A percentile compares a stretch with the other conserved stretches of the same genome.
phyloP scores from a whole-genome alignment of 805 yeast genomes.

The Pichia scutulata region DNA sequence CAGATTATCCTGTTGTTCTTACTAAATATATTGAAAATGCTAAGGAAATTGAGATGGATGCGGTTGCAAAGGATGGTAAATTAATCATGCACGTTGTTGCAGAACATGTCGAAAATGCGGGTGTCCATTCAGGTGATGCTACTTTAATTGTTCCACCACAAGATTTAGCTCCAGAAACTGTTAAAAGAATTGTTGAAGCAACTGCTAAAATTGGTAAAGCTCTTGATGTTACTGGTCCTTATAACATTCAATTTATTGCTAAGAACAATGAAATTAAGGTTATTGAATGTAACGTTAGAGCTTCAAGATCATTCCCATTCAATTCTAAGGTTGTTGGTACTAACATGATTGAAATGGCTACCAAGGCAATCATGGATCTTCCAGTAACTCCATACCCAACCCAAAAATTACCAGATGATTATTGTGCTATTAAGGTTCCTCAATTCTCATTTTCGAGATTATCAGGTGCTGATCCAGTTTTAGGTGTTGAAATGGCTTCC shows the following conservation, averaged over 20 bases:
- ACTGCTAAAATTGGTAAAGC: conserved; percentile 96
- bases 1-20: conserved; percentile 95
- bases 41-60: conserved; percentile 98
- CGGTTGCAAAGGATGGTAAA: conserved; percentile 92
- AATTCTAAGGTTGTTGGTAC: conserved; percentile 96
- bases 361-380: conserved; percentile 85
- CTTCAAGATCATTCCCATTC: conserved; percentile 99
- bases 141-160: conserved; percentile 96
- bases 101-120: conserved; percentile 98
- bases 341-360: conserved; percentile 94
- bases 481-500: conserved; percentile 99
- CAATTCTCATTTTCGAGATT: conserved; percentile 95
- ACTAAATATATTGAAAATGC: conserved; percentile 96
- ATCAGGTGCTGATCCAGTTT: conserved; percentile 95
- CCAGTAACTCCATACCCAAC: conserved; percentile 89
- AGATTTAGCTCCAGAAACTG: conserved; percentile 87
- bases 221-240: conserved; percentile 93
- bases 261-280: conserved; percentile 94
- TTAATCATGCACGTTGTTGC: conserved; percentile 95
- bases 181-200: conserved; percentile 83
- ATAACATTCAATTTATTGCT: conserved; percentile 93
- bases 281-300: conserved; percentile 97
- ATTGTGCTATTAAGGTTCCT: conserved; percentile 94
- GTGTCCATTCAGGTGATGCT: conserved; percentile 99
- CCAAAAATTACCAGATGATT: conserved; percentile 81